These are phyloP conservation scores for Eragrostis tef DNA, from an alignment of 202 grass and related monocot species.

Conservation along the genomic window DNA sequence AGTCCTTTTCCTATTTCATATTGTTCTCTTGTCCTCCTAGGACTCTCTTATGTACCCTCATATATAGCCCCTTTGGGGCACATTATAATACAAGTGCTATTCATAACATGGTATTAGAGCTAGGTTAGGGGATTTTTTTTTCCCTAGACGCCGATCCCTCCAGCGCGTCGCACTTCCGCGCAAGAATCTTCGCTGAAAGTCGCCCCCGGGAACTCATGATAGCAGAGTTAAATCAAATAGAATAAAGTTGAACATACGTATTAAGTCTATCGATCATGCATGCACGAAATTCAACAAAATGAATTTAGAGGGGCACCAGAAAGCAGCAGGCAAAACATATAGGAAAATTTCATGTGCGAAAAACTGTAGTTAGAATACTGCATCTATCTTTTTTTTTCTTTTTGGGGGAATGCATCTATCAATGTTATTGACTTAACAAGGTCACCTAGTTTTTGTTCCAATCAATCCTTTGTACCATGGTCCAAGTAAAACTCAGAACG, in stretches of 20 bases:
- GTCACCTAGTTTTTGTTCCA: slow-evolving; percentile 14
- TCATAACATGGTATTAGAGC: too few relatives aligned
- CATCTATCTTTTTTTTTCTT: not conserved
- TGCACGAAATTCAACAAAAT: slow-evolving; percentile 30
- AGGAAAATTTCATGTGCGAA: slow-evolving; percentile 5
- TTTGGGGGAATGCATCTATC: not conserved
- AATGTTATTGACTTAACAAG: slow-evolving; percentile 23
- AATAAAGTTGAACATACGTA: slow-evolving; percentile 11
- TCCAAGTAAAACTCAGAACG: slow-evolving; percentile 27
- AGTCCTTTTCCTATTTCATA: too few relatives aligned
- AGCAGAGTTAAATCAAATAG: slow-evolving; percentile 4
- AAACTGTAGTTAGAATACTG: not conserved
- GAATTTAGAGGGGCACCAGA: slow-evolving; percentile 23
- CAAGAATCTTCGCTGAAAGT: too few relatives aligned
- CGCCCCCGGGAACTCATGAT: slow-evolving; percentile 20
- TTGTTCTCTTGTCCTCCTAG: too few relatives aligned
- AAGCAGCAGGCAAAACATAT: slow-evolving; percentile 11
- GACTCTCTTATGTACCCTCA: too few relatives aligned
- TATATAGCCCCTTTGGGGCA: too few relatives aligned
- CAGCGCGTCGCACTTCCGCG: too few relatives aligned
- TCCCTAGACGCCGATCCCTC: too few relatives aligned
- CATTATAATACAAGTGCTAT: too few relatives aligned
- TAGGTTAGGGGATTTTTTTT: too few relatives aligned
- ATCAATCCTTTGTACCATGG: not conserved
- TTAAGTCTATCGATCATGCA: slow-evolving; percentile 3